A percentile compares a stretch with the other conserved stretches of the same genome.
phyloP scores from a whole-genome alignment of 352 stramenopile species.

The Phytopythium ostracodes region DNA sequence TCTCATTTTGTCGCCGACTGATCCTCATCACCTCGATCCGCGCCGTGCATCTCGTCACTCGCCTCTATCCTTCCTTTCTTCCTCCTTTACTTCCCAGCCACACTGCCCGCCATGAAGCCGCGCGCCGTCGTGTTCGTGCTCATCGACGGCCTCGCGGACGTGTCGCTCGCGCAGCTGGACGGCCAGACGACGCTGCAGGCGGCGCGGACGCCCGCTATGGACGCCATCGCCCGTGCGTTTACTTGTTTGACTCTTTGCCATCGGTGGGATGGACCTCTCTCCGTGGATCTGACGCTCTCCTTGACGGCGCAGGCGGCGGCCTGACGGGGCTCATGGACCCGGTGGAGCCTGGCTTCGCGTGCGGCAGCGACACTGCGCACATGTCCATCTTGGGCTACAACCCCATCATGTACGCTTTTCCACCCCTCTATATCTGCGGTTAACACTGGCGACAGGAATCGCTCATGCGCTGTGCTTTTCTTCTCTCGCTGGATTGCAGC shows the following conservation, averaged over 20 bases:
- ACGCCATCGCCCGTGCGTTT: constrained; percentile 69
- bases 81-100: neutral
- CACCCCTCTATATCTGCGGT: too few relatives aligned
- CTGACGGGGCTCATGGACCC: constrained; percentile 83
- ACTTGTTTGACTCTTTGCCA: too few relatives aligned
- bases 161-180: constrained; percentile 54
- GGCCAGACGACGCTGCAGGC: constrained; percentile 60
- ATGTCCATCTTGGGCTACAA: constrained; percentile 90
- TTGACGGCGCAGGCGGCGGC: constrained; percentile 39
- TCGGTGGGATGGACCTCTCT: too few relatives aligned
- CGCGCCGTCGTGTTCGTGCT: constrained; percentile 80
- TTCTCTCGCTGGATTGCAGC: constrained; percentile 24
- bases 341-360: constrained; percentile 79
- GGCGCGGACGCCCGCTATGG: constrained; percentile 76
- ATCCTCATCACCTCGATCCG: too few relatives aligned
- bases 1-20: too few relatives aligned
- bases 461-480: neutral
- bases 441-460: too few relatives aligned
- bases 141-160: constrained; percentile 81
- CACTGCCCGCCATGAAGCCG: constrained; percentile 26
- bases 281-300: neutral
- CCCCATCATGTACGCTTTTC: constrained; percentile 70
- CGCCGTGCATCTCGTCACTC: too few relatives aligned
- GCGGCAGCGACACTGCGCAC: constrained; percentile 84
- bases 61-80: neutral